Percentiles rank a stretch among this genome's conserved stretches.
Evolutionary conservation across 371 early-diverging fungal genomes (phyloP).

Genomic region (Mortierella sp.): DNA sequence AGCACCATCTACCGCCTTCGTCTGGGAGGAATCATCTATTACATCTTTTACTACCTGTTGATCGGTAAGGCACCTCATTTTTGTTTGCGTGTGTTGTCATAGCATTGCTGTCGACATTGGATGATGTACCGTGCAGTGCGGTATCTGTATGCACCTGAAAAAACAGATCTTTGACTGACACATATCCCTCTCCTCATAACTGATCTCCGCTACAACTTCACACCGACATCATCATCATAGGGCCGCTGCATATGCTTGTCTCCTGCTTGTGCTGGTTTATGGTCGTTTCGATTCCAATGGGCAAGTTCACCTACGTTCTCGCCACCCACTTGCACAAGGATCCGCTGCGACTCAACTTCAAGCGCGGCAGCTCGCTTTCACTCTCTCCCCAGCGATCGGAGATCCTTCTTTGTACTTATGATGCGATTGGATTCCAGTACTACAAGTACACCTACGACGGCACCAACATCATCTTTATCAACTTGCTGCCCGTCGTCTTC

Average conservation of each 20-base stretch:
- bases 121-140: not conserved
- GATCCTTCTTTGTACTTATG: conserved; percentile 83
- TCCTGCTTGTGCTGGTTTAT: conserved; percentile 87
- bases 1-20: conserved; percentile 59
- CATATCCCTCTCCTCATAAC: not conserved
- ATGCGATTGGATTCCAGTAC: conserved; percentile 86
- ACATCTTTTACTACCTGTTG: conserved; percentile 63
- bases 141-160: not conserved
- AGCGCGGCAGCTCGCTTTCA: conserved; percentile 67
- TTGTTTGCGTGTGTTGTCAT: not conserved
- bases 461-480: conserved; percentile 96
- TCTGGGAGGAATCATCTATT: conserved; percentile 75
- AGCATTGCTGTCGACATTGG: not conserved
- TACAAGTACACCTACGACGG: conserved; percentile 97
- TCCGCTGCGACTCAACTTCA: conserved; percentile 85
- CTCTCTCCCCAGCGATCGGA: conserved; percentile 62
- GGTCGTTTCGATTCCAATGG: conserved; percentile 94
- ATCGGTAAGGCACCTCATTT: conserved; percentile 60
- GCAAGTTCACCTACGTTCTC: conserved; percentile 86
- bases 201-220: conserved; percentile 14
- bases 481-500: conserved; percentile 85
- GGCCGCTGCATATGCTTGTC: conserved; percentile 83
- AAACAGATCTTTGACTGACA: not conserved
- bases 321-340: conserved; percentile 79
- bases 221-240: conserved; percentile 33